These are phyloP conservation scores for Suillus subluteus DNA, from an alignment of 768 basidiomycete genomes.

Conservation along the genomic window DNA sequence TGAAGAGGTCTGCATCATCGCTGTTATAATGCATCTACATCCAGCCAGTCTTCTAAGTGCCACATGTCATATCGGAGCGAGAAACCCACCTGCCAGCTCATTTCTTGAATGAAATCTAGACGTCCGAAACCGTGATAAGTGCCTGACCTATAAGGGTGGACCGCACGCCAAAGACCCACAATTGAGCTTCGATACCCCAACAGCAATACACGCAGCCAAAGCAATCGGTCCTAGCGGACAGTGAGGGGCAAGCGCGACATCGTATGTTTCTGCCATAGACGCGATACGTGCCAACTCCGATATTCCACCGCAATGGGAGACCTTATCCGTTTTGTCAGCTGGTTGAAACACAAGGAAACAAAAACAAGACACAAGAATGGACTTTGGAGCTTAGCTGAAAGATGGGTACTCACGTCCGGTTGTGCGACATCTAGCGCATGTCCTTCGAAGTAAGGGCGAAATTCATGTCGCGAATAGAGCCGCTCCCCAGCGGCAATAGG, in stretches of 20 bases:
- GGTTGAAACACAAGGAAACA: neutral
- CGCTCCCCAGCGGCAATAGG: constrained; percentile 71
- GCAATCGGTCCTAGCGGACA: constrained; percentile 75
- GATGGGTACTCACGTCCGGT: constrained; percentile 54
- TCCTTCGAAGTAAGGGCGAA: constrained; percentile 65
- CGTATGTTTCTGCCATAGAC: constrained; percentile 65
- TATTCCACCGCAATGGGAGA: constrained; percentile 65
- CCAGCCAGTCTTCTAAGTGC: neutral
- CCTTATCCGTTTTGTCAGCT: constrained; percentile 32
- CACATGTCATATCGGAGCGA: neutral
- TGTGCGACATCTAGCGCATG: constrained; percentile 71
- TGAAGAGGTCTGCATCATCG: constrained; percentile 59
- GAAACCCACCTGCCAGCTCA: constrained; percentile 56
- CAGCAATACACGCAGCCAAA: constrained; percentile 70
- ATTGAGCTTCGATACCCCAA: constrained; percentile 61
- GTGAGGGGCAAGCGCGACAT: constrained; percentile 73
- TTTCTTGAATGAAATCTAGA: constrained; percentile 64
- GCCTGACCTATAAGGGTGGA: too few species aligned
- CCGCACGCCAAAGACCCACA: constrained; percentile 41
- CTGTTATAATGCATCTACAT: constrained; percentile 66
- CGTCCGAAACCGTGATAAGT: neutral
- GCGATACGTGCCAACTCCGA: constrained; percentile 61
- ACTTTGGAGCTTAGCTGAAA: neutral
- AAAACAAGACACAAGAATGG: neutral
- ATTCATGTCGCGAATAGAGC: constrained; percentile 63